Conservation (phyloP, 2,329 filamentous ascomycete genomes). For the Aspergillus sp. region DNA sequence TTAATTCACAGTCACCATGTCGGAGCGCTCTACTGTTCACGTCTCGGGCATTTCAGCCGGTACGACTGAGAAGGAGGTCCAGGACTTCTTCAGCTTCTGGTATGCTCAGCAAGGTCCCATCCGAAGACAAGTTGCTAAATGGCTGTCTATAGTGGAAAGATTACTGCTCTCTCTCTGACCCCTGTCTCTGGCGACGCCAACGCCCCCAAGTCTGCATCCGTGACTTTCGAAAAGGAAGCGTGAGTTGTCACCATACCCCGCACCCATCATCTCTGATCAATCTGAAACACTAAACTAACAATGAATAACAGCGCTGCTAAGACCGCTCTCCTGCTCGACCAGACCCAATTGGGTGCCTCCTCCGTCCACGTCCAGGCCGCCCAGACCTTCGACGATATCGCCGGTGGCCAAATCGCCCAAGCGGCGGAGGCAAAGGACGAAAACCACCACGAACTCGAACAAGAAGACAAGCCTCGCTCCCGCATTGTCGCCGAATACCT, state of each 20-base stretch:
- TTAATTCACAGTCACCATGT: slow-evolving; percentile 40
- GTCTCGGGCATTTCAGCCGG: slow-evolving; percentile 80
- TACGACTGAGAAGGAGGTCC: slow-evolving; percentile 84
- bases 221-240: slow-evolving; percentile 94
- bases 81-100: slow-evolving; percentile 96
- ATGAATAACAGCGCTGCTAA: slow-evolving; percentile 61
- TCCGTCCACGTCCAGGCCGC: slow-evolving; percentile 73
- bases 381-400: slow-evolving; percentile 58
- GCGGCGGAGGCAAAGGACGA: slow-evolving; percentile 49
- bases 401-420: slow-evolving; percentile 53
- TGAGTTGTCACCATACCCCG: slow-evolving; percentile 25
- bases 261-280: slow-evolving; percentile 3
- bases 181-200: slow-evolving; percentile 48
- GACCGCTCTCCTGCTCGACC: slow-evolving; percentile 92
- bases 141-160: slow-evolving; percentile 66
- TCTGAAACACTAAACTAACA: slow-evolving; percentile 3
- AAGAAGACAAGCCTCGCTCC: slow-evolving; percentile 93
- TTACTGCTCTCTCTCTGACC: slow-evolving; percentile 72
- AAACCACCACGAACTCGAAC: slow-evolving; percentile 63
- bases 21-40: slow-evolving; percentile 61
- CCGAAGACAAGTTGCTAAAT: slow-evolving; percentile 12
- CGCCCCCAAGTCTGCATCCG: slow-evolving; percentile 73
- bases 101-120: slow-evolving; percentile 40
- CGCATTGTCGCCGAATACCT: slow-evolving; percentile 96
- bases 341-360: slow-evolving; percentile 77